Conservation (phyloP, 768 basidiomycete genomes). For the Scleroderma bovista region DNA sequence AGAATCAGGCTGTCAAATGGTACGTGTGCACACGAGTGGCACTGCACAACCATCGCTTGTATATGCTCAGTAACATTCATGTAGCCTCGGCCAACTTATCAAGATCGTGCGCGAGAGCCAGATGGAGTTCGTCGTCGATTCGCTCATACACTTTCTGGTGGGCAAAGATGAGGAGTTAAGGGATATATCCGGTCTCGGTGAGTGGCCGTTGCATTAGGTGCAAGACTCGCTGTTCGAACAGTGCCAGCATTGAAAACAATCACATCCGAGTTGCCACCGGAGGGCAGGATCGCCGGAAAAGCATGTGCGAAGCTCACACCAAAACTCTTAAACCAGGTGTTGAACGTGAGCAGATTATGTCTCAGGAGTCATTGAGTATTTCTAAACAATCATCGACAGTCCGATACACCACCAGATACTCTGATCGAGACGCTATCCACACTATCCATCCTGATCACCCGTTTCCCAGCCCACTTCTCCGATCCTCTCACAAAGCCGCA, state of each 20-base stretch:
- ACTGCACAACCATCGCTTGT: neutral
- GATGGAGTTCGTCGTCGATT: conserved; percentile 85
- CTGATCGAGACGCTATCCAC: conserved; percentile 81
- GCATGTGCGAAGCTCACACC: conserved; percentile 83
- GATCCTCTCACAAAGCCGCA: conserved; percentile 46
- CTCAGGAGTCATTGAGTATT: too few relatives aligned
- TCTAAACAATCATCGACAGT: conserved; percentile 30
- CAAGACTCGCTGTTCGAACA: conserved; percentile 2
- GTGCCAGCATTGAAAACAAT: conserved; percentile 86
- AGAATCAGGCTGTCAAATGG: conserved; percentile 97
- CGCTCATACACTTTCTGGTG: conserved; percentile 78
- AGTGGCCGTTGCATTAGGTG: neutral
- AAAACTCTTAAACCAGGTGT: conserved; percentile 72
- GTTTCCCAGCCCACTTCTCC: conserved; percentile 69
- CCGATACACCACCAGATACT: conserved; percentile 70
- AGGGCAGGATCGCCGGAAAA: conserved; percentile 70
- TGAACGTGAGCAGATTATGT: conserved; percentile 48
- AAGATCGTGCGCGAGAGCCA: conserved; percentile 79
- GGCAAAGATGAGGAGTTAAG: conserved; percentile 89
- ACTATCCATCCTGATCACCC: conserved; percentile 80
- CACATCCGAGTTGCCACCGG: conserved; percentile 81
- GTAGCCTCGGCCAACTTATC: conserved; percentile 83
- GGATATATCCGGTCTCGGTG: conserved; percentile 92
- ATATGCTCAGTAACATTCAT: neutral
- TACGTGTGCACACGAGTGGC: conserved; percentile 26